phyloP scores from a whole-genome alignment of 371 early-diverging fungal genomes.

The Actinomortierella ambigua region DNA sequence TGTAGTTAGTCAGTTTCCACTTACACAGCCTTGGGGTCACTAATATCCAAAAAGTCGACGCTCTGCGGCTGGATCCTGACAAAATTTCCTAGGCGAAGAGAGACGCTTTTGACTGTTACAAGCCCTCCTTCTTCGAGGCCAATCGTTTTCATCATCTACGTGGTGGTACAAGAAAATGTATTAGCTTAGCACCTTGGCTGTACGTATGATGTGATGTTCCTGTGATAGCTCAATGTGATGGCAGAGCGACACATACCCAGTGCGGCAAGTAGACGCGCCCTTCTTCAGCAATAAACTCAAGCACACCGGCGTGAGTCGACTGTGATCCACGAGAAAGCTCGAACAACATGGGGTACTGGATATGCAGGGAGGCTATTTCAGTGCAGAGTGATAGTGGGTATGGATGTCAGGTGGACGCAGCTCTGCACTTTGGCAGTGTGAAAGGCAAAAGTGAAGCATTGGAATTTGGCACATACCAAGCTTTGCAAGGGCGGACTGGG shows the following conservation, averaged over 20 bases:
- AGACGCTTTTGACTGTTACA: slow-evolving; percentile 80
- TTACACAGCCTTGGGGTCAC: slow-evolving; percentile 96
- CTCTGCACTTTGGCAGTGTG: not conserved
- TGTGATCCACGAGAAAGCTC: slow-evolving; percentile 64
- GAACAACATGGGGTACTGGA: slow-evolving; percentile 94
- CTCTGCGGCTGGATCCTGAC: slow-evolving; percentile 99
- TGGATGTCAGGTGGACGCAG: not conserved
- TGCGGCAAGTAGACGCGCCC: slow-evolving; percentile 95
- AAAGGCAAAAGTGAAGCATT: slow-evolving; percentile 10
- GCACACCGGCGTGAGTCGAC: slow-evolving; percentile 95
- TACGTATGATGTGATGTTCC: not conserved
- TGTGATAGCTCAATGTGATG: not conserved
- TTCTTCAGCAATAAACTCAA: slow-evolving; percentile 99
- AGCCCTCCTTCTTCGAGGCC: slow-evolving; percentile 75
- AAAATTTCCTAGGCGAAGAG: slow-evolving; percentile 88
- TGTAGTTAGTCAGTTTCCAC: slow-evolving; percentile 10
- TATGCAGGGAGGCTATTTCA: slow-evolving; percentile 77
- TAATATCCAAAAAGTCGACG: slow-evolving; percentile 97
- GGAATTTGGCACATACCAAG: slow-evolving; percentile 61
- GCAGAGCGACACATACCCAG: slow-evolving; percentile 73
- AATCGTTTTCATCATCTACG: slow-evolving; percentile 94
- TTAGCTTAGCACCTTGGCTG: not conserved
- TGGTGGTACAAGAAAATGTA: slow-evolving; percentile 1
- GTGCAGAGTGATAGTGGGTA: not conserved
- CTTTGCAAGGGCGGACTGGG: slow-evolving; percentile 88